These are phyloP conservation scores for Boletus subparvulus DNA, from an alignment of 768 basidiomycete species.

Conservation along the genomic window DNA sequence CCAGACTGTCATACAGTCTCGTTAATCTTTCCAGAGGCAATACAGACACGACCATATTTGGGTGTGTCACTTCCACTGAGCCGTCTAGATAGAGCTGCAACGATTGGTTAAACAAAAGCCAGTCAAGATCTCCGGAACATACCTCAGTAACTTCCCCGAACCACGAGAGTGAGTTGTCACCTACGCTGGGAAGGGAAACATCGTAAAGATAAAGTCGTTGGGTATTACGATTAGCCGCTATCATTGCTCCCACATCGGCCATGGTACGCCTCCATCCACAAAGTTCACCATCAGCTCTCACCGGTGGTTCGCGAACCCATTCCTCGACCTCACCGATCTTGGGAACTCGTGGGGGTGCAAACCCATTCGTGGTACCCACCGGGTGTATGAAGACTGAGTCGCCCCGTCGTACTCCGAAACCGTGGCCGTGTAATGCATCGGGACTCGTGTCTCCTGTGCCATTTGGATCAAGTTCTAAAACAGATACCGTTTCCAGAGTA, in stretches of 20 bases:
- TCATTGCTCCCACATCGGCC: constrained; percentile 58
- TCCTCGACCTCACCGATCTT: constrained; percentile 81
- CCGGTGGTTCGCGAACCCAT: constrained; percentile 68
- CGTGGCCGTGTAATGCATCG: constrained; percentile 48
- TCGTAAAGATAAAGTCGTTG: constrained; percentile 39
- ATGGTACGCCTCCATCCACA: constrained; percentile 73
- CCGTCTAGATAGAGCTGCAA: constrained; percentile 72
- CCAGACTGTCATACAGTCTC: constrained; percentile 76
- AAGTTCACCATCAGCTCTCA: constrained; percentile 48
- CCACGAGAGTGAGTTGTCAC: constrained; percentile 60
- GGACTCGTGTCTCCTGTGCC: constrained; percentile 57
- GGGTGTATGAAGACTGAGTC: constrained; percentile 83
- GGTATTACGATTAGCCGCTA: constrained; percentile 49
- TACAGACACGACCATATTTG: constrained; percentile 47
- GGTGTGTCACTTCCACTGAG: constrained; percentile 67
- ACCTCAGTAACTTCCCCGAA: constrained; percentile 84
- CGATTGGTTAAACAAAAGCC: constrained; percentile 6
- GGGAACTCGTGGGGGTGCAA: constrained; percentile 67
- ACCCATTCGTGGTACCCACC: constrained; percentile 70
- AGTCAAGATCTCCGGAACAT: constrained; percentile 23
- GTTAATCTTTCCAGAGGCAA: constrained; percentile 71
- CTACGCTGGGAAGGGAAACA: constrained; percentile 42
- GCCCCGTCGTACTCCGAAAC: constrained; percentile 77
- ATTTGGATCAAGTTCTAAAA: constrained; percentile 87
- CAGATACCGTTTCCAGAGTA: constrained; percentile 64